Conservation (phyloP, 2,329 filamentous ascomycete species). For the Dothideomycetes sp. region DNA sequence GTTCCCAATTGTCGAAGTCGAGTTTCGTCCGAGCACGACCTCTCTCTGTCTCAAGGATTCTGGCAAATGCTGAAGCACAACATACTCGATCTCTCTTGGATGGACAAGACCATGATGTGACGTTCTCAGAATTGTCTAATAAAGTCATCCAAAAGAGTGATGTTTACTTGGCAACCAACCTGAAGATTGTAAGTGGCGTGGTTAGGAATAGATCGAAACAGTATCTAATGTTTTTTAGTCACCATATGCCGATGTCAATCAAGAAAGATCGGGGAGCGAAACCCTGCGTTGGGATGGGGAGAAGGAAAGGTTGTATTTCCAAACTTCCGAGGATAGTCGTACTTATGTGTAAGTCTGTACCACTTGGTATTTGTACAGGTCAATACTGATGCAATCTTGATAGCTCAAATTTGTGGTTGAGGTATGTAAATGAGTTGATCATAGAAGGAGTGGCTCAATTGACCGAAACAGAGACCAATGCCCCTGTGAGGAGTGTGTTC, state of each 20-base stretch:
- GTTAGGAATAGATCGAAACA: background rate
- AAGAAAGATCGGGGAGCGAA: conserved; percentile 1
- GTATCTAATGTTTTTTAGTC: background rate
- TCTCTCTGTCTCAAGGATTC: too few relatives aligned
- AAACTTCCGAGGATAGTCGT: conserved; percentile 2
- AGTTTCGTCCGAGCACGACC: too few relatives aligned
- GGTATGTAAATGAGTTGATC: background rate
- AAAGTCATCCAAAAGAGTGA: background rate
- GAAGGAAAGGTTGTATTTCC: conserved; percentile 5
- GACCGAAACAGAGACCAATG: conserved; percentile 15
- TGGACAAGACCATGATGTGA: too few relatives aligned
- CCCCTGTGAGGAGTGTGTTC: conserved; percentile 15
- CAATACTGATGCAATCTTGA: background rate
- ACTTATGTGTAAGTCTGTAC: conserved; percentile 2
- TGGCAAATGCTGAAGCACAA: too few relatives aligned
- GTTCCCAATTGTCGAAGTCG: too few relatives aligned
- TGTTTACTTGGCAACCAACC: background rate
- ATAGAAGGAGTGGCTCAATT: background rate
- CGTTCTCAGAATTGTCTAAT: too few relatives aligned
- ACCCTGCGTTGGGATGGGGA: conserved; percentile 11
- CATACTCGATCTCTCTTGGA: too few relatives aligned
- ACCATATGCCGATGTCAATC: conserved; percentile 3
- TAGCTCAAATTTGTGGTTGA: conserved; percentile 12
- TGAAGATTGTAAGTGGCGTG: conserved; percentile 4
- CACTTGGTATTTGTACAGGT: background rate